A percentile compares a stretch with the other conserved stretches of the same genome.
These are phyloP conservation scores for Globisporangium paroecandrum DNA, from an alignment of 352 stramenopile species.

Conservation along the genomic window DNA sequence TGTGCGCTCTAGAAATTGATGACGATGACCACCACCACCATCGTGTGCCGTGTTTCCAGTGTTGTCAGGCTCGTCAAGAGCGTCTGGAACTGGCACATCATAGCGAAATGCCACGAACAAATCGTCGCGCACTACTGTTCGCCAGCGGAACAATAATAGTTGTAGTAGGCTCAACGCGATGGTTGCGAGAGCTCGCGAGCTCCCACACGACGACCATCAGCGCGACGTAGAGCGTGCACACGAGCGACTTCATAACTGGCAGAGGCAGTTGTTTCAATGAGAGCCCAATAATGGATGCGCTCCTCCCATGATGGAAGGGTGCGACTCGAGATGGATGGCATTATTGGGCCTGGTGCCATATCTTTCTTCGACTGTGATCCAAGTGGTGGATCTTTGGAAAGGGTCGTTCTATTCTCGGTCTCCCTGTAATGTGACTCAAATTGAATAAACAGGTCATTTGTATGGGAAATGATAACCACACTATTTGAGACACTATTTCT, in stretches of 20 bases:
- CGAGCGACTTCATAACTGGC: background rate
- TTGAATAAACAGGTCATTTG: too few species aligned
- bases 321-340: too few species aligned
- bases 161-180: background rate
- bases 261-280: background rate
- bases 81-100: background rate
- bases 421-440: too few species aligned
- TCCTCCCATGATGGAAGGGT: too few species aligned
- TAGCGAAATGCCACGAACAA: slow-evolving; percentile 6
- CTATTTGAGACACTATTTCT: too few species aligned
- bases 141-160: background rate
- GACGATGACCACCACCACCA: too few species aligned
- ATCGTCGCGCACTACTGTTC: background rate
- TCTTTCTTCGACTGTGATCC: too few species aligned
- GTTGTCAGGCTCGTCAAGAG: background rate
- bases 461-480: too few species aligned
- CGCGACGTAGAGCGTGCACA: background rate
- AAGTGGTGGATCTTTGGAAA: too few species aligned
- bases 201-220: slow-evolving; percentile 4
- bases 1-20: slow-evolving; percentile 1
- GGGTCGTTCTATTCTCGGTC: too few species aligned
- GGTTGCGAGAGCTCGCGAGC: background rate
- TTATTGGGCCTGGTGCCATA: too few species aligned
- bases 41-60: background rate
- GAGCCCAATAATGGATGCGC: too few species aligned